Base-by-base conservation (phyloP, 2,329 filamentous ascomycete genomes). In the Diaporthe citrichinensis region DNA sequence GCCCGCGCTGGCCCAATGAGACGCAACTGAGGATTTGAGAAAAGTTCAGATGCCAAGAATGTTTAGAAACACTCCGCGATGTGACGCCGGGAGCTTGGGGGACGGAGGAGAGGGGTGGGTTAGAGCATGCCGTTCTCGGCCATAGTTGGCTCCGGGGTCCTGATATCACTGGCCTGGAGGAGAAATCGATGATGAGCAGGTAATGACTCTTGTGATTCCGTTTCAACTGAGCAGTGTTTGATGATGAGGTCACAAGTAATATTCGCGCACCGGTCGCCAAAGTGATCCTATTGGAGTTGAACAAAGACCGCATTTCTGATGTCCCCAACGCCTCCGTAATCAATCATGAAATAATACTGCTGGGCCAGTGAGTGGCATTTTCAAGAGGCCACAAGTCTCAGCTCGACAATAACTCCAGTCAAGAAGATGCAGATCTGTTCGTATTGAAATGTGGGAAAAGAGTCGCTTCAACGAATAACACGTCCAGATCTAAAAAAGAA, bases 401-500 rank as follows among this genome's bases (percentile, higher is more conserved):
- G 46, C 65, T 53, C 34, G 46, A 68, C 65, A 28, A 36, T 28
- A 55, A 73, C 71, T 73, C 71, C 71, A 73, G 58, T 61, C 71
- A 59, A 65, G 68, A 76, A 71, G 69, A 74, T 71, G 71, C 76
- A 73, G 69, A 65, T 77, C 76, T 77, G 76, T 75, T 77, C 73
- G 65, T 77, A 77, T 77, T 77, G 73, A 77, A 77, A 77, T 73
- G 61, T 67, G 73, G 46, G 62, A 72, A 75, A 76, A 49, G 65
- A 73, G 61, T 77, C 76, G 76, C 76, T 77, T 77, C 76, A 75
- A 77, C 69, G 49, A 74, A 75, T 71, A 73, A 71, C 69, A 71
- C 76, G 57, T 75, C 76, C 76, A 77, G 62, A 77, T 77, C 76
- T 77, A 69, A 73, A 68, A 73, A 77, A 73, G 31, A 76, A 74